Percentiles rank a stretch among this genome's conserved stretches.
Conservation (phyloP, 169 alveolate genomes). For the Miamiensis avidus region DNA sequence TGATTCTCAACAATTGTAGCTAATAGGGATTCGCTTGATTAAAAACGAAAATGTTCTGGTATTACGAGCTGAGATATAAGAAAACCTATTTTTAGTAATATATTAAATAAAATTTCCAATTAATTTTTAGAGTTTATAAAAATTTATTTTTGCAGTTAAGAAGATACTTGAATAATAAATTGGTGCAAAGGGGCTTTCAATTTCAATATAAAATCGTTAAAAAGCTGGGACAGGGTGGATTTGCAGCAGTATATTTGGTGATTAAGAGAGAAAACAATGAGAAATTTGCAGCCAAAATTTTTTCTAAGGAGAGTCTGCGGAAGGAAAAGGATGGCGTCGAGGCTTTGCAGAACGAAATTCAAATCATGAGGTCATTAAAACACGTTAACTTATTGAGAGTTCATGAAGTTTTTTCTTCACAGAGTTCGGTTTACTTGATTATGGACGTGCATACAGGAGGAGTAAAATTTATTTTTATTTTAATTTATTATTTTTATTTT, state of each 20-base stretch:
- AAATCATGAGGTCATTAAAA: conserved; percentile 42
- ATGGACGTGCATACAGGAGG: conserved; percentile 73
- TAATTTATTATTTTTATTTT: conserved; percentile 24
- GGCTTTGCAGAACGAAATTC: conserved; percentile 45
- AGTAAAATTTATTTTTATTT: conserved; percentile 58
- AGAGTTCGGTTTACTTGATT: conserved; percentile 74
- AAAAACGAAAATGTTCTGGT: no score
- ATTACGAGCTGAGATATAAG: no score
- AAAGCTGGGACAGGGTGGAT: not conserved
- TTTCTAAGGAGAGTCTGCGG: conserved; percentile 36
- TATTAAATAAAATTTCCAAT: no score
- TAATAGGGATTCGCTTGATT: no score
- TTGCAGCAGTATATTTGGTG: not conserved
- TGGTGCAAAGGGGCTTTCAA: not conserved
- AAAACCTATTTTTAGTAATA: not conserved
- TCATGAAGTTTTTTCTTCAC: conserved; percentile 80
- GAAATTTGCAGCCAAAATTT: conserved; percentile 40
- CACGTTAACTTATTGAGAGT: conserved; percentile 59
- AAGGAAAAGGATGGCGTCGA: conserved; percentile 41
- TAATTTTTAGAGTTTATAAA: not conserved
- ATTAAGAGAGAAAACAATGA: conserved; percentile 18
- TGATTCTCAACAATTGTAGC: no score
- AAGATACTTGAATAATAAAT: no score
- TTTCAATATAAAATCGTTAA: not conserved
- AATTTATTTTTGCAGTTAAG: not conserved